These are phyloP conservation scores for Amylocystis lapponica DNA, from an alignment of 768 basidiomycete genomes.

Conservation along the genomic window DNA sequence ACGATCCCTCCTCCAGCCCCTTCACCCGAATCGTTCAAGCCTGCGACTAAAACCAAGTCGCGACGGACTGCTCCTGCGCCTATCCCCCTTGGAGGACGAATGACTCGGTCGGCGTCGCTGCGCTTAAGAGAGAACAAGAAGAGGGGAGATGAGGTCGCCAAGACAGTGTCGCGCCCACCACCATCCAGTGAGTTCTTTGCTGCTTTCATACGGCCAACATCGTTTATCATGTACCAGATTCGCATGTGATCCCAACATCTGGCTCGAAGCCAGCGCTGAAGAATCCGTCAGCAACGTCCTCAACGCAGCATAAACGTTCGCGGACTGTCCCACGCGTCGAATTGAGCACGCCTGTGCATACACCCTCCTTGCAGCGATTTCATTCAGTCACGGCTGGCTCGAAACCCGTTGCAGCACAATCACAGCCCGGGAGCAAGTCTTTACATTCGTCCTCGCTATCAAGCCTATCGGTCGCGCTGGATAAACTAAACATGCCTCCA, in stretches of 20 bases:
- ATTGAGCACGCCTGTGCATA: too few relatives aligned
- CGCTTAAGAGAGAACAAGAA: constrained; percentile 8
- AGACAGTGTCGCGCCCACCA: background rate
- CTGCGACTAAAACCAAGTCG: background rate
- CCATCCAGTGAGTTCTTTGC: background rate
- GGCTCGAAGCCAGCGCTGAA: background rate
- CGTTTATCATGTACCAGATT: background rate
- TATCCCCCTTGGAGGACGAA: constrained; percentile 3
- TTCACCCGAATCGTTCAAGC: background rate
- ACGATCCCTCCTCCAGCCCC: background rate
- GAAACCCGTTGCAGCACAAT: too few relatives aligned
- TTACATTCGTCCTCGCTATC: background rate
- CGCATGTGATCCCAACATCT: constrained; percentile 1
- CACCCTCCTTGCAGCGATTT: too few relatives aligned
- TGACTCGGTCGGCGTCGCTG: constrained; percentile 11
- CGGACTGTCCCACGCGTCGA: background rate
- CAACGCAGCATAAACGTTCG: background rate
- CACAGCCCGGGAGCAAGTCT: too few relatives aligned
- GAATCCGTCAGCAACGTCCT: constrained; percentile 3
- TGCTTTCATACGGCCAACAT: background rate
- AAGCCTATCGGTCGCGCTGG: background rate
- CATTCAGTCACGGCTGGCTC: too few relatives aligned
- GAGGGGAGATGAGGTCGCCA: background rate
- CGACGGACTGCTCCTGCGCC: background rate
- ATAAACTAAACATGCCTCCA: background rate